A percentile compares a stretch with the other conserved stretches of the same genome.
These are phyloP conservation scores for Dorcoceras hygrometricum DNA, from an alignment of 257 asterid genomes.

Conservation along the genomic window DNA sequence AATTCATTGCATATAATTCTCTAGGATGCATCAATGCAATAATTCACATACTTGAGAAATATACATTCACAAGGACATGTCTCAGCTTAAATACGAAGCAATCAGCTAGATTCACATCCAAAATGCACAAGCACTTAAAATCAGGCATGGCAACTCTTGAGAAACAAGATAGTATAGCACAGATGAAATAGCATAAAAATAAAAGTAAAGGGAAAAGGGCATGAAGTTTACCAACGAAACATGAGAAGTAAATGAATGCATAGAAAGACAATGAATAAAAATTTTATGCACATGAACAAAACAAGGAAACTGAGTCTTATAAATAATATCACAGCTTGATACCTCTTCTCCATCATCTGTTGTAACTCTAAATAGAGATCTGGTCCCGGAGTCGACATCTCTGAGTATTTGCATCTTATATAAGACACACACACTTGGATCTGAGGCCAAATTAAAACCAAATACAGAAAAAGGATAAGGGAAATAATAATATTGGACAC, in stretches of 20 bases:
- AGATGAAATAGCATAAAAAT: constrained; percentile 10
- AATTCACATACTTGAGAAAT: constrained; percentile 15
- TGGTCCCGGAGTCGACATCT: constrained; percentile 57
- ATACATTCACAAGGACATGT: background rate
- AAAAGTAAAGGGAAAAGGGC: constrained; percentile 8
- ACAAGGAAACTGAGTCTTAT: constrained; percentile 13
- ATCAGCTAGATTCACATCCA: background rate
- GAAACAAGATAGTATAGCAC: background rate
- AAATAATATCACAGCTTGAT: constrained; percentile 26
- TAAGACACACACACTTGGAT: constrained; percentile 49
- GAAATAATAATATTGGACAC: constrained; percentile 12
- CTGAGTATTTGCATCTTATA: constrained; percentile 90
- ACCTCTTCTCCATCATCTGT: constrained; percentile 82
- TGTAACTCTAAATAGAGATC: constrained; percentile 78
- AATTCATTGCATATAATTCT: constrained; percentile 10
- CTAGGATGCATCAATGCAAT: constrained; percentile 10
- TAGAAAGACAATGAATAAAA: constrained; percentile 17
- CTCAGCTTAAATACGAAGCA: constrained; percentile 6
- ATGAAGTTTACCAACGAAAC: background rate
- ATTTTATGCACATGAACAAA: constrained; percentile 10
- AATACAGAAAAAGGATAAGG: constrained; percentile 16
- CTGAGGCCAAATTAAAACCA: constrained; percentile 43
- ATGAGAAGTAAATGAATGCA: constrained; percentile 9
- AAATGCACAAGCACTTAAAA: constrained; percentile 16
- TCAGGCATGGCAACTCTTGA: constrained; percentile 7